These are phyloP conservation scores for Carex kokanica DNA, from an alignment of 176 grass and related monocot species.

Conservation along the genomic window DNA sequence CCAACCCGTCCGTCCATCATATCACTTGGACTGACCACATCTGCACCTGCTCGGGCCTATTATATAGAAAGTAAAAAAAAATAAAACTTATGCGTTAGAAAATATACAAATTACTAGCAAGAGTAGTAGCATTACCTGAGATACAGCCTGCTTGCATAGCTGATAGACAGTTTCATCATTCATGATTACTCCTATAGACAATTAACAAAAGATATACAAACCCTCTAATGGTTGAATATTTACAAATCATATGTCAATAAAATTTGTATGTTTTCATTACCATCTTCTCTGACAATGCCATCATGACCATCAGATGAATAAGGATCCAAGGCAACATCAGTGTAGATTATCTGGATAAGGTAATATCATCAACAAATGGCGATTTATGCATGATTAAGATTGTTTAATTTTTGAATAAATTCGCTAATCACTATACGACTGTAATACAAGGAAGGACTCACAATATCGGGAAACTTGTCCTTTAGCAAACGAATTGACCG, in stretches of 20 bases:
- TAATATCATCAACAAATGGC: conserved; percentile 2
- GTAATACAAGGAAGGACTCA: conserved; percentile 33
- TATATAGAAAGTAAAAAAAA: conserved; percentile 23
- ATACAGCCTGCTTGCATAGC: conserved; percentile 96
- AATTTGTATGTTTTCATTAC: conserved; percentile 37
- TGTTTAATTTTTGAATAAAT: neutral
- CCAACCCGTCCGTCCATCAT: conserved; percentile 97
- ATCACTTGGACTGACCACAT: conserved; percentile 96
- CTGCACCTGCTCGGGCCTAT: conserved; percentile 89
- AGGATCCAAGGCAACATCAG: conserved; percentile 93
- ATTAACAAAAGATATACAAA: neutral
- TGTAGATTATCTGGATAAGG: conserved; percentile 64
- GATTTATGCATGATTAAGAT: neutral
- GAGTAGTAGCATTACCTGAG: conserved; percentile 49
- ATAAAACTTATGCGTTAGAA: neutral
- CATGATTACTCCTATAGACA: conserved; percentile 76
- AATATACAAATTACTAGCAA: conserved; percentile 2
- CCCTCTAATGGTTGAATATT: neutral
- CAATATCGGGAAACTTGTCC: conserved; percentile 93
- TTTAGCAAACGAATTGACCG: conserved; percentile 82
- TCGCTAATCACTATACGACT: neutral
- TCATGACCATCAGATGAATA: conserved; percentile 99
- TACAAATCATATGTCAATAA: conserved; percentile 12
- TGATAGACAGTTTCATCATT: conserved; percentile 98
- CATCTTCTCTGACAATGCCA: conserved; percentile 97